Evolutionary conservation across 2,329 filamentous ascomycete species (phyloP), one percentile per base, ranked within the genome.

Genomic region (Paraphoma chrysanthemicola): DNA sequence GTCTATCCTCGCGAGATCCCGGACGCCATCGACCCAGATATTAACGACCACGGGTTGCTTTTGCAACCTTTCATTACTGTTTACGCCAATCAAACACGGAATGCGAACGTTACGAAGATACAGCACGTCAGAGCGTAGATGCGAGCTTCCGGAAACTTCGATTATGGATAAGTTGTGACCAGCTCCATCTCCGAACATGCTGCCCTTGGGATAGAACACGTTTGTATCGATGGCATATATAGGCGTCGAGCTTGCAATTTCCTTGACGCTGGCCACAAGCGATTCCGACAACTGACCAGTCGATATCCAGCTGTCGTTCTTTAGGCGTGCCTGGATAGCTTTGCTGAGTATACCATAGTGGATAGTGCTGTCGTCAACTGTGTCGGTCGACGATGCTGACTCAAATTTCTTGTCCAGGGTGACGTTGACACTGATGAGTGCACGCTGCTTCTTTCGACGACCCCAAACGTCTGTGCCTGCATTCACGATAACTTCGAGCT

Each of bases 301-400:
- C 9, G 60, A 62, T 28, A 62, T 60, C 73, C 73, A 76, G 14
- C 47, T 47, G 8, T 53, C 43, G 2, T 73, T 59, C 44, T 77
- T 73, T 28, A 88, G 69, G 11, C 78, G 78, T 23, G 75, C 73
- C 31, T 89, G 77, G 12, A 93, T 80, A 0, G 81, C 80, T 77
- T 92, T 92, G 78, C 86, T 88, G 12, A 93, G 80, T 9, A 79
- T 82, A 1, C 90, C 90, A 68, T 93, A 93, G 77, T 93, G 89
- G 23, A 92, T 86, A 2, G 90, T 93, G 70, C 90, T 90, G n/a
- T 77, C 75, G 44, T 86, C 83, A 33, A 93, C 83, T 8, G 78
- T 78, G 76, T 93, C 90, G 4, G 75, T 74, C 1, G 80, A 67
- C 0, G 87, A 86, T 1, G 88, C 85, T 0, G 82, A 80, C 46